Evolutionary conservation across 441 rosid species (phyloP).

Genomic region (Pelargonium cotyledonis): DNA sequence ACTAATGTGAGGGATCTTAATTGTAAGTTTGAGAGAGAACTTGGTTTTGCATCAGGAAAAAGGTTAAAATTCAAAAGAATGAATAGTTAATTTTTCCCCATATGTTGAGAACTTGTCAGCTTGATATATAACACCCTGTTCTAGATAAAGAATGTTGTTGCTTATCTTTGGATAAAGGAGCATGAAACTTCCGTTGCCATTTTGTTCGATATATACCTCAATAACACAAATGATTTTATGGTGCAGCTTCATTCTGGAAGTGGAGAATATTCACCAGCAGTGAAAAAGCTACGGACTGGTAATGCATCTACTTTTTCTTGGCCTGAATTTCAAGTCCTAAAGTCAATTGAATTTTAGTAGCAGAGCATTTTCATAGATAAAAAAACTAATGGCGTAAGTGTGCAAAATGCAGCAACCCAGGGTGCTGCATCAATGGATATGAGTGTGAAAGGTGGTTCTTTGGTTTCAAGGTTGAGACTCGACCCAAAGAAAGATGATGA

Average conservation of each 20-base stretch:
- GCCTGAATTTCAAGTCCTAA: not conserved
- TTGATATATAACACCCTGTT: too few species aligned
- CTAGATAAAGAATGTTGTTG: not conserved
- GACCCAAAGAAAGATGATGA: constrained; percentile 60
- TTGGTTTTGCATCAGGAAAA: not conserved
- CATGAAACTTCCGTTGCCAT: not conserved
- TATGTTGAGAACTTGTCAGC: not conserved
- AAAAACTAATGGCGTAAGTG: too few species aligned
- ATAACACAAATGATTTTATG: constrained; percentile 13
- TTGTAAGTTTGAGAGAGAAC: not conserved
- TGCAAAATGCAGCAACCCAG: constrained; percentile 39
- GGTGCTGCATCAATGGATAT: constrained; percentile 33
- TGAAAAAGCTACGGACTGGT: constrained; percentile 57
- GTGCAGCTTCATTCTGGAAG: constrained; percentile 84
- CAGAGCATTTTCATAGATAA: not conserved
- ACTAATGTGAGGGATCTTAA: not conserved
- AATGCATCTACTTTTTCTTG: constrained; percentile 10
- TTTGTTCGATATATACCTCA: not conserved
- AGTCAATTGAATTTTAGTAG: not conserved
- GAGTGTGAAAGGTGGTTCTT: constrained; percentile 46
- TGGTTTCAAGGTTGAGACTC: constrained; percentile 75
- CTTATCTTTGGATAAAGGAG: not conserved
- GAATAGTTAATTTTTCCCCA: not conserved
- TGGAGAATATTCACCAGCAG: constrained; percentile 46
- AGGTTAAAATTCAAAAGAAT: not conserved